Conservation (phyloP, 306 rosid genomes). For the Sindora glabra region DNA sequence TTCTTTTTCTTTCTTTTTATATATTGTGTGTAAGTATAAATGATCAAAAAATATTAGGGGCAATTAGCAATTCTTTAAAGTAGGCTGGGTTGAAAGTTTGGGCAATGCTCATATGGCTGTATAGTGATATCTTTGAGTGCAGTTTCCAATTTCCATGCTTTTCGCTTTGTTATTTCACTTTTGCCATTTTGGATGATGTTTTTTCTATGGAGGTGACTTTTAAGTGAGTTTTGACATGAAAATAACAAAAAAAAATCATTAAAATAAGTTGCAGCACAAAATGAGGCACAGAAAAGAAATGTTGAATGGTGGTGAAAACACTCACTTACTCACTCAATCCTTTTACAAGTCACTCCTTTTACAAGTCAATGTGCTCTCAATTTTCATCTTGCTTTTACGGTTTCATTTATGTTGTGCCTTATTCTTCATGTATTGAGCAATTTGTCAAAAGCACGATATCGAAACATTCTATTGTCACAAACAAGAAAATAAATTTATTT, state of each 20-base stretch:
- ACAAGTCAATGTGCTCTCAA: too few relatives aligned
- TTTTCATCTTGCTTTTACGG: too few relatives aligned
- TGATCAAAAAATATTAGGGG: too few relatives aligned
- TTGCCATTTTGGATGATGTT: slow-evolving; percentile 3
- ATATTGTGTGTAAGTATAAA: too few relatives aligned
- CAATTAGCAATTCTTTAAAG: too few relatives aligned
- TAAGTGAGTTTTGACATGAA: slow-evolving; percentile 40
- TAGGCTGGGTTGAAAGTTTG: background rate
- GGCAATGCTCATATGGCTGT: background rate
- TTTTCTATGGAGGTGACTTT: too few relatives aligned
- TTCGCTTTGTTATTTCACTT: background rate
- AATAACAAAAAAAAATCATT: slow-evolving; percentile 44
- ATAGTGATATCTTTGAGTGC: background rate
- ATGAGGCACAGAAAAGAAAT: slow-evolving; percentile 43
- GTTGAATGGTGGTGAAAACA: slow-evolving; percentile 18
- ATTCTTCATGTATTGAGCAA: too few relatives aligned
- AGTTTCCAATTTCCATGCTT: background rate
- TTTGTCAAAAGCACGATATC: too few relatives aligned
- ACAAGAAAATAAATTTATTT: too few relatives aligned
- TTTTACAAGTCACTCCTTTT: slow-evolving; percentile 15
- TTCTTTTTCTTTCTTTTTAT: too few relatives aligned
- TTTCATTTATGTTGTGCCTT: too few relatives aligned
- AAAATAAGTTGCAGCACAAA: slow-evolving; percentile 24
- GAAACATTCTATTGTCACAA: too few relatives aligned
- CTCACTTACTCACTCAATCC: slow-evolving; percentile 39